Conservation (phyloP, 345 rosid genomes). For the Populus deltoides region DNA sequence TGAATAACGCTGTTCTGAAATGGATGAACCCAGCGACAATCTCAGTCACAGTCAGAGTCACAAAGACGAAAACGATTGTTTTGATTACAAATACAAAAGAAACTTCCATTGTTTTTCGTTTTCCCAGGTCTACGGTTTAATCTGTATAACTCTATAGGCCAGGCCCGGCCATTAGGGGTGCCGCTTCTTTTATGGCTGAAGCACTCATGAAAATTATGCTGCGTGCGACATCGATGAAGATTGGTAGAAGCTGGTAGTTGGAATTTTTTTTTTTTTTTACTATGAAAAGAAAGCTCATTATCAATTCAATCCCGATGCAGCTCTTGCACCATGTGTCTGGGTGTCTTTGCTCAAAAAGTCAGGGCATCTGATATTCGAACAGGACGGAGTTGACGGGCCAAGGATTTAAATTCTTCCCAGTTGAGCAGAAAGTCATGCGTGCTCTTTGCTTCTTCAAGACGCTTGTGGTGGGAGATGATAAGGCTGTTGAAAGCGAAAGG, state of each 20-base stretch:
- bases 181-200: neutral
- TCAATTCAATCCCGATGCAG: neutral
- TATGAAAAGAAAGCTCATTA: neutral
- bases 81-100: neutral
- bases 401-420: neutral
- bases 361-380: neutral
- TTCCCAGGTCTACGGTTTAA: neutral
- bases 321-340: neutral
- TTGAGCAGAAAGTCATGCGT: neutral
- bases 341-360: neutral
- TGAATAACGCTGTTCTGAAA: conserved; percentile 1
- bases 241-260: too few species aligned
- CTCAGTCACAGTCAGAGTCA: conserved; percentile 7
- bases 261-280: too few species aligned
- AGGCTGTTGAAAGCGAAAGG: neutral
- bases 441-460: neutral
- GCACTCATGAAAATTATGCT: neutral
- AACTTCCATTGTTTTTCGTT: neutral
- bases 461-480: neutral
- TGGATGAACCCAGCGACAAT: neutral
- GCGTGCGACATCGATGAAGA: too few species aligned
- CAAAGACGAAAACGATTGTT: neutral
- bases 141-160: neutral
- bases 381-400: neutral
- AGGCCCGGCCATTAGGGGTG: neutral